Base-by-base conservation (phyloP, 495 filamentous ascomycete species). In the Penicillium manginii region DNA sequence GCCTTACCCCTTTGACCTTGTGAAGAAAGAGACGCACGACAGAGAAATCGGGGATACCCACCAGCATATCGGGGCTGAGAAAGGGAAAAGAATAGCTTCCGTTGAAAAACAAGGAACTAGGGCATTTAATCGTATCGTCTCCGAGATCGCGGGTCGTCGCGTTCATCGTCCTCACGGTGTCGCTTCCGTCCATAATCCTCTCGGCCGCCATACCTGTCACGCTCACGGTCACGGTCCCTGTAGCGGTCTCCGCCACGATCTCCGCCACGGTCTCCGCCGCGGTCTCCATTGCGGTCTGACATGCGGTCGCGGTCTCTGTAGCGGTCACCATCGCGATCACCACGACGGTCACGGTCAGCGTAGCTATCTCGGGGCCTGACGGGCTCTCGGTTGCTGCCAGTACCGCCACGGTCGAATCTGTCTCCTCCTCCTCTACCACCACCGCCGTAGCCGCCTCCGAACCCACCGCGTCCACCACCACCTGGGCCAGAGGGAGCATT, bases 401-500 rank as follows among this genome's bases (percentile, higher is more conserved):
- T 83, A 50, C 67, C 70, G 47, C 77, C 76, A 67, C 79, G 73
- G 55, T 84, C 78, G 55, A 65, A 73, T 61, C 82, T 78, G 67
- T 72, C 76, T 58, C 77, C 79, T 60, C 76, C 73, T 53, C 68
- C 65, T 37, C 65, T 47, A 47, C 55, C 57, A 26, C 63, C 57
- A 23, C 55, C 52, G 19, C 35, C 35, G 15, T n/a, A 63, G 61
- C 77, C 79, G 59, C 76, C 73, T 53, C 68, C 80, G 50, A 73
- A 78, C 31, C 81, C 81, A 40, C 76, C 79, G 50, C 79, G 78
- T 52, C 71, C 77, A 60, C 81, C 82, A 65, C 84, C 87, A 55
- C 89, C 85, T n/a, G 90, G 90, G 31, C 90, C 90, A 60, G 88
- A 88, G 21, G 90, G 90, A 32, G 90, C 90, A 68, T 91, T 91